Evolutionary conservation across 352 stramenopile species (phyloP), one percentile per base, ranked within the genome.

Genomic region (Globisporangium lucens): DNA sequence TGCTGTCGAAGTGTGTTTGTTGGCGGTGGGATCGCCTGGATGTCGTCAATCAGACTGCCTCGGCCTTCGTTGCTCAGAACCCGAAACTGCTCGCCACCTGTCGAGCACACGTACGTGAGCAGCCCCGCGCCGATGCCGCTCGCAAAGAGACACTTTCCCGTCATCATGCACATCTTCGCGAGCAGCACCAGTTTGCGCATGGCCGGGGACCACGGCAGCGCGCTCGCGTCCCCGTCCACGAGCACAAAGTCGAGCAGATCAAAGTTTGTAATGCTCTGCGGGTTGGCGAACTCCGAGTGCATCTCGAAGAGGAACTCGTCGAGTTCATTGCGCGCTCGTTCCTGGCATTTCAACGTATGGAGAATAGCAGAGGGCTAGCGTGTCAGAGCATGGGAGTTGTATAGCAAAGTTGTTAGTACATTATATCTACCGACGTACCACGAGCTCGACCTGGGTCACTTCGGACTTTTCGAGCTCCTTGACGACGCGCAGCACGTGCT

Each of bases 91-190:
- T 94, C 79, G 2, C 87, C 87, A 0, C 82, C 85, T 6, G 87
- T 95, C 0, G 85, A 85, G 47, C 85, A 93, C 41, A 92, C 57
- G 65, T 87, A 94, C 20, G 85, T 76, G 9, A 95, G 46, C 41
- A 94, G 57, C 4, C 65, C 66, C 2, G 87, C 85, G 13, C 84
- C 85, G 22, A 94, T 62, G 20, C 79, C 76, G 61, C 75, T 87
- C 35, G 76, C 84, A 65, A 87, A 95, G 15, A 87, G 78, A 29
- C 87, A 95, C 59, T 95, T 95, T 46, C 86, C 87, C 12, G 87
- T 94, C 84, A 94, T 91, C 85, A 93, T 94, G 70, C 87, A 95
- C 85, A 94, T 93, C 70, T 95, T 95, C 24, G 75, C 76, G 20
- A 90, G 70, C 24, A 91, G 57, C 38, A 74, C 59, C 9, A 95